A percentile compares a stretch with the other conserved stretches of the same genome.
phyloP scores from a whole-genome alignment of 2,329 filamentous ascomycete genomes.

The Xylaria sp. region DNA sequence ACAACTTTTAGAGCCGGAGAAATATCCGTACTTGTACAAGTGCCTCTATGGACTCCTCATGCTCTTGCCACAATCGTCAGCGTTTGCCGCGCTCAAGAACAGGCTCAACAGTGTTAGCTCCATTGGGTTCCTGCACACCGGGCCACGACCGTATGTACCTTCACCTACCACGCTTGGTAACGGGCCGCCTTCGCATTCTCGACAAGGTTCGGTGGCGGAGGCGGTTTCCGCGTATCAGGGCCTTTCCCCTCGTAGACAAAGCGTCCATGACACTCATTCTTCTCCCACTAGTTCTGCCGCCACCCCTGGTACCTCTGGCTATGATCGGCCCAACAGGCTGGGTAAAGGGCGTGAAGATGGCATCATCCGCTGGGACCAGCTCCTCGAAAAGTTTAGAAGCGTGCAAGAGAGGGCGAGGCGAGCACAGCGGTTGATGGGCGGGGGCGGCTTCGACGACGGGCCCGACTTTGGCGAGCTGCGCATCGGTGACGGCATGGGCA shows the following conservation, averaged over 20 bases:
- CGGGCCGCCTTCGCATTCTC: conserved; percentile 38
- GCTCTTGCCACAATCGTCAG: conserved; percentile 97
- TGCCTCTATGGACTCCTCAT: conserved; percentile 96
- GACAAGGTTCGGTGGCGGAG: conserved; percentile 45
- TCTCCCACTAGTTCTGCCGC: conserved; percentile 50
- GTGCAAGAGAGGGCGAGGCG: conserved; percentile 87
- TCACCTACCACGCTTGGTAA: conserved; percentile 30
- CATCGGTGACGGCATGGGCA: conserved; percentile 48
- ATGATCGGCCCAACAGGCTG: conserved; percentile 76
- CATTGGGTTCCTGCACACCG: conserved; percentile 90
- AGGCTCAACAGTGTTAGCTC: conserved; percentile 95
- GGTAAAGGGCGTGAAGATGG: conserved; percentile 78
- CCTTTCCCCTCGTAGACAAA: conserved; percentile 36
- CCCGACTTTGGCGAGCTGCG: conserved; percentile 50
- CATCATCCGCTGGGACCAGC: conserved; percentile 86
- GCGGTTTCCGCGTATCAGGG: conserved; percentile 39
- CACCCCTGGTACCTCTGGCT: conserved; percentile 59
- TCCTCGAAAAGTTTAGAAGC: conserved; percentile 91
- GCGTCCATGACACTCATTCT: conserved; percentile 45
- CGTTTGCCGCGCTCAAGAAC: conserved; percentile 96
- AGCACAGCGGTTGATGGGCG: conserved; percentile 63
- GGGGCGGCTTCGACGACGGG: conserved; percentile 56
- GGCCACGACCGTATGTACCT: conserved; percentile 72
- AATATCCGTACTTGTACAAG: conserved; percentile 94
- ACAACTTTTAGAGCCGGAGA: conserved; percentile 93